Evolutionary conservation across 345 rosid genomes (phyloP).

Genomic region (Microthlaspi erraticum): DNA sequence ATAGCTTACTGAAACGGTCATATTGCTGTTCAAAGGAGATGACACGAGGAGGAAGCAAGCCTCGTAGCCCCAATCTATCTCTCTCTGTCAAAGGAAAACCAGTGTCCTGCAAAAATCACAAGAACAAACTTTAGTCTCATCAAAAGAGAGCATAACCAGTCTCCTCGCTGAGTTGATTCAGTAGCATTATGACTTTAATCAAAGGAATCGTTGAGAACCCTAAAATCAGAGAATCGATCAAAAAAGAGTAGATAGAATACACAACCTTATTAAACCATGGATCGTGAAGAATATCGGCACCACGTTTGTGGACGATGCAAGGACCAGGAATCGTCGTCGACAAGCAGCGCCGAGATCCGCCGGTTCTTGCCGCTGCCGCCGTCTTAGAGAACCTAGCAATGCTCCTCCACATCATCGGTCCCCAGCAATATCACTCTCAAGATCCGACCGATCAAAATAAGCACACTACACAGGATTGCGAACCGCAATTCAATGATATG

Average conservation of each 20-base stretch:
- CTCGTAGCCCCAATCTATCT: slow-evolving; percentile 92
- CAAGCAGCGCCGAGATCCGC: slow-evolving; percentile 65
- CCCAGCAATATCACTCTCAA: slow-evolving; percentile 39
- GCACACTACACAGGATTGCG: neutral
- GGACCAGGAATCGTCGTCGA: slow-evolving; percentile 90
- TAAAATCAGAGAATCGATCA: neutral
- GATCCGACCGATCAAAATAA: slow-evolving; percentile 44
- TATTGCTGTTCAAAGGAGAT: slow-evolving; percentile 89
- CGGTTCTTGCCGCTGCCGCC: slow-evolving; percentile 47
- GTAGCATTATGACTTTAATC: slow-evolving; percentile 17
- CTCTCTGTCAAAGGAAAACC: slow-evolving; percentile 96
- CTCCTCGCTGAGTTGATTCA: neutral
- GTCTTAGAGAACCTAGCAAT: slow-evolving; percentile 47
- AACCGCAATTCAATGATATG: slow-evolving; percentile 25
- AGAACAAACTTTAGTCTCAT: neutral
- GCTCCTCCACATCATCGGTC: slow-evolving; percentile 69
- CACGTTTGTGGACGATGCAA: slow-evolving; percentile 94
- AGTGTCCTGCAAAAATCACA: slow-evolving; percentile 67
- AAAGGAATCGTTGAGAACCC: slow-evolving; percentile 24
- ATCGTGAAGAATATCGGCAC: slow-evolving; percentile 98
- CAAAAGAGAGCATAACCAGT: neutral
- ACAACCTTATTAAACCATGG: slow-evolving; percentile 97
- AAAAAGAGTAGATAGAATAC: neutral
- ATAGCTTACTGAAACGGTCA: slow-evolving; percentile 87
- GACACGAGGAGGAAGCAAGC: slow-evolving; percentile 96